Conservation (phyloP, 2,329 filamentous ascomycete species). For the Aureobasidium vineae region DNA sequence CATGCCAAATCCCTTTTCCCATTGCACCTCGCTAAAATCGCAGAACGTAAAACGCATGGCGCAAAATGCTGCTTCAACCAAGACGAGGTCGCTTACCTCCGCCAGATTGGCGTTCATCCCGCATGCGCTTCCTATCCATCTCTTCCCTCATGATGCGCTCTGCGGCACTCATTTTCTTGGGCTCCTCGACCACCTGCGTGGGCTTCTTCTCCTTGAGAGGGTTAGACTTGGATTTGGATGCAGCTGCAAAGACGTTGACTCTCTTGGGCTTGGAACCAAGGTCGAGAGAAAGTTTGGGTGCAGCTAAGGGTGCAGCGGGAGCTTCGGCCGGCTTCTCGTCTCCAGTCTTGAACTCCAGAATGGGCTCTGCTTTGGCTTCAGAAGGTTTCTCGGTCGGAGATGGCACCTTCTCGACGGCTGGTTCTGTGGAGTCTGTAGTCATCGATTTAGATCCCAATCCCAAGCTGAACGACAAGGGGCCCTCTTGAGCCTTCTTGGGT, state of each 20-base stretch:
- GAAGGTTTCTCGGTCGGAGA: slow-evolving; percentile 20
- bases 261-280: slow-evolving; percentile 63
- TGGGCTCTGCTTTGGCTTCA: slow-evolving; percentile 24
- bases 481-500: slow-evolving; percentile 29
- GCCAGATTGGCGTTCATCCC: slow-evolving; percentile 34
- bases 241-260: slow-evolving; percentile 65
- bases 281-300: slow-evolving; percentile 61
- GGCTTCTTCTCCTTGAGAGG: slow-evolving; percentile 65
- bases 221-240: slow-evolving; percentile 60
- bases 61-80: slow-evolving; percentile 22
- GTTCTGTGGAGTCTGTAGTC: slow-evolving; percentile 10
- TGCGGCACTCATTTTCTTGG: slow-evolving; percentile 83
- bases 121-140: slow-evolving; percentile 42
- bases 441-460: slow-evolving; percentile 35
- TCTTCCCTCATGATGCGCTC: slow-evolving; percentile 80
- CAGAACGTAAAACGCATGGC: background rate
- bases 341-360: slow-evolving; percentile 6
- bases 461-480: slow-evolving; percentile 40
- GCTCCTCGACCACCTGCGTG: slow-evolving; percentile 55
- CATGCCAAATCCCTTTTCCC: slow-evolving; percentile 3
- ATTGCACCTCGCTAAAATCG: slow-evolving; percentile 28
- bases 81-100: slow-evolving; percentile 33
- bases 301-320: slow-evolving; percentile 4
- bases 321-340: slow-evolving; percentile 19
- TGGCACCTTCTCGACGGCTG: slow-evolving; percentile 23